Evolutionary conservation across 768 basidiomycete species (phyloP).

Genomic region (Suillus placidus): DNA sequence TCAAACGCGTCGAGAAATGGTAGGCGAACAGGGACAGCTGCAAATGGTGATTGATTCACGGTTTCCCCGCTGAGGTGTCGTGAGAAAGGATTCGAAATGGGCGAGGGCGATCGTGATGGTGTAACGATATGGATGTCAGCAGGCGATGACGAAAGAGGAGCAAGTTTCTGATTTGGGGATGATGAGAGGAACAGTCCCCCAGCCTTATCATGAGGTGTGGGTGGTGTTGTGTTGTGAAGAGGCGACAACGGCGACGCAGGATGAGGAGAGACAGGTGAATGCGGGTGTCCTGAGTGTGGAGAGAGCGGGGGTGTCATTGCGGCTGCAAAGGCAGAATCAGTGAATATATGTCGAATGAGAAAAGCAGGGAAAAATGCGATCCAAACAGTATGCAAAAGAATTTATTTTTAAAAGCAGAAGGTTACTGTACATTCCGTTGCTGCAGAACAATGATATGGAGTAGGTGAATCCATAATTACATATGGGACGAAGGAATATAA

Average conservation of each 20-base stretch:
- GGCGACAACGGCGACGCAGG: conserved; percentile 27
- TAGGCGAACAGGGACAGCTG: conserved; percentile 37
- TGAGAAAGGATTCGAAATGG: conserved; percentile 88
- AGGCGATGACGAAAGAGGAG: conserved; percentile 24
- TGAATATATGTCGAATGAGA: neutral
- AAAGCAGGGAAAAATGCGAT: neutral
- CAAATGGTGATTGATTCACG: conserved; percentile 24
- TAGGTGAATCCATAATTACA: neutral
- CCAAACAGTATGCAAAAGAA: neutral
- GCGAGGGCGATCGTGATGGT: conserved; percentile 34
- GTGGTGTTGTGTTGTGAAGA: conserved; percentile 12
- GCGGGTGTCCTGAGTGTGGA: conserved; percentile 34
- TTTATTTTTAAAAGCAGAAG: neutral
- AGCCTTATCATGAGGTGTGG: conserved; percentile 24
- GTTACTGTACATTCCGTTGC: too few relatives aligned
- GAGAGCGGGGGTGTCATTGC: conserved; percentile 37
- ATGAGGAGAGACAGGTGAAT: conserved; percentile 38
- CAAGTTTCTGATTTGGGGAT: conserved; percentile 21
- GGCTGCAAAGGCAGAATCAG: conserved; percentile 17
- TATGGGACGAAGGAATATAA: neutral
- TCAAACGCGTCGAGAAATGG: conserved; percentile 61
- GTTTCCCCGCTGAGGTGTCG: conserved; percentile 84
- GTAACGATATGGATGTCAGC: conserved; percentile 30
- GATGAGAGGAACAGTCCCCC: conserved; percentile 11
- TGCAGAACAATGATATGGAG: neutral